Percentiles rank a stretch among this genome's conserved stretches.
These are phyloP conservation scores for Plasmodiophora brassicae DNA, from an alignment of 208 protist genomes.

Conservation along the genomic window DNA sequence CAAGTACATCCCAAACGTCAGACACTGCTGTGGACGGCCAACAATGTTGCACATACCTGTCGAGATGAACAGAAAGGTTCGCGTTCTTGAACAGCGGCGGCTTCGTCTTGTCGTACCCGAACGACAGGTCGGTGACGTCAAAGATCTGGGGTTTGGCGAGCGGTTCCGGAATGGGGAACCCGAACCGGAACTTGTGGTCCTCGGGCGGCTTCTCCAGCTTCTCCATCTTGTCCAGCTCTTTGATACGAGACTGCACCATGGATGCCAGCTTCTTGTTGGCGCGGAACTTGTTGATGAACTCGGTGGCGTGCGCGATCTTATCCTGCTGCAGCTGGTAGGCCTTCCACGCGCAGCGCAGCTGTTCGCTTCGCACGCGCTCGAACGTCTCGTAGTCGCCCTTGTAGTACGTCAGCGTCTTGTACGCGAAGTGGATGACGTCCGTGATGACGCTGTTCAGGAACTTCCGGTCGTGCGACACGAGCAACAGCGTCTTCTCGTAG, in stretches of 20 bases:
- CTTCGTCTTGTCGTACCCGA: neutral
- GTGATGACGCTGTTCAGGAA: slow-evolving; percentile 53
- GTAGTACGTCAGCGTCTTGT: slow-evolving; percentile 47
- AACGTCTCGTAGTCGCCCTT: slow-evolving; percentile 51
- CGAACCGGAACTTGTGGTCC: slow-evolving; percentile 17
- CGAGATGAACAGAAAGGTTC: slow-evolving; percentile 17
- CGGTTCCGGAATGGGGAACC: neutral
- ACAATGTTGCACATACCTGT: neutral
- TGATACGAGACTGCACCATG: slow-evolving; percentile 61
- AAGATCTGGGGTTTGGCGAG: neutral
- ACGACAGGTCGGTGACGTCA: slow-evolving; percentile 14
- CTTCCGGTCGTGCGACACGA: slow-evolving; percentile 46
- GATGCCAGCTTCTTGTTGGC: slow-evolving; percentile 55
- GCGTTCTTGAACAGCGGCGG: slow-evolving; percentile 25
- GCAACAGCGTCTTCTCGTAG: neutral
- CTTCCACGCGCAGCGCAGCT: slow-evolving; percentile 27
- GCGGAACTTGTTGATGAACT: slow-evolving; percentile 57
- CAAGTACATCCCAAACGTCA: neutral
- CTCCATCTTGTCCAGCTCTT: slow-evolving; percentile 58
- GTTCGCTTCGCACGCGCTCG: slow-evolving; percentile 22
- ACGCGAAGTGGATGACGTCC: slow-evolving; percentile 50
- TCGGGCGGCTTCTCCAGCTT: slow-evolving; percentile 7
- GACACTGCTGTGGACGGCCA: neutral
- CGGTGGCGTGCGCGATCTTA: slow-evolving; percentile 16
- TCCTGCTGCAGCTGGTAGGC: slow-evolving; percentile 29